Conservation (phyloP, 495 filamentous ascomycete genomes). For the Podospora australis region DNA sequence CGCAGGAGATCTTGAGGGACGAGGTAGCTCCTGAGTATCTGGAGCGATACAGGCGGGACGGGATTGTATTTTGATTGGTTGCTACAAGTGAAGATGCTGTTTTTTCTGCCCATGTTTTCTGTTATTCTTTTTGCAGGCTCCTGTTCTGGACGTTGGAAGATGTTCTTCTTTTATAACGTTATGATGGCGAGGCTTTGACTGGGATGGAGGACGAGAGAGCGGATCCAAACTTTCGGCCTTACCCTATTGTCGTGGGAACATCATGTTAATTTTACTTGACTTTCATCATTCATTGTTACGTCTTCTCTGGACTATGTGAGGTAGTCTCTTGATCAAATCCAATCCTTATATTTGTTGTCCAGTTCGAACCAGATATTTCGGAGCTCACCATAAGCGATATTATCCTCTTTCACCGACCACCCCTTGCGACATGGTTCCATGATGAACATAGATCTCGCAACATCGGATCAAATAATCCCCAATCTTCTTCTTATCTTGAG, state of each 20-base stretch:
- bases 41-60: not conserved
- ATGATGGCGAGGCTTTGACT: not conserved
- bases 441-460: too few species aligned
- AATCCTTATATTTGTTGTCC: too few species aligned
- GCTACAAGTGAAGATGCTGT: not conserved
- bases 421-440: too few species aligned
- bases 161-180: too few species aligned
- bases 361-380: too few species aligned
- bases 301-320: too few species aligned
- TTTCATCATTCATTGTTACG: not conserved
- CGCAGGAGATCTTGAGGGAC: not conserved
- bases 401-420: too few species aligned
- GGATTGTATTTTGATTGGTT: constrained; percentile 2
- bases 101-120: not conserved
- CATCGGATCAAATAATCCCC: too few species aligned
- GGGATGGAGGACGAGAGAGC: constrained; percentile 5
- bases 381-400: too few species aligned
- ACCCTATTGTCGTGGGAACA: constrained; percentile 9
- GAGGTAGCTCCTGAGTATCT: not conserved
- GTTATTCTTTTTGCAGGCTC: not conserved
- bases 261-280: constrained; percentile 5
- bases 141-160: too few species aligned
- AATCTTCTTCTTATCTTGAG: too few species aligned
- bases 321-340: too few species aligned
- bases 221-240: not conserved